A percentile compares a stretch with the other conserved stretches of the same genome.
Evolutionary conservation across 306 rosid species (phyloP).

Genomic region (Echinosophora koreensis): DNA sequence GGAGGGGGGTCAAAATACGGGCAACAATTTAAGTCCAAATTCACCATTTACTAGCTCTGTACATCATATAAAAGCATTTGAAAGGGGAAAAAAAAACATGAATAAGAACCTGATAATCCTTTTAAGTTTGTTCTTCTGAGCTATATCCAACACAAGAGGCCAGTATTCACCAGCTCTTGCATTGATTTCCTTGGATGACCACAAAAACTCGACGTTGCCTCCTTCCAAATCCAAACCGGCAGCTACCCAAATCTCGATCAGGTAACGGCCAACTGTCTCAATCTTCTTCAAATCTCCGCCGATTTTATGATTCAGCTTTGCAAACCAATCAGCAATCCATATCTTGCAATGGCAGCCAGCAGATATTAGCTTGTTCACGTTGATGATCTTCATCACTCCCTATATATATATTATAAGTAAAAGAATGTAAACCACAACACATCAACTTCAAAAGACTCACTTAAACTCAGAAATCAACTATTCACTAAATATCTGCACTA

Average conservation of each 20-base stretch:
- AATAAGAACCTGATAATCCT: slow-evolving; percentile 69
- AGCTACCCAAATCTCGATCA: slow-evolving; percentile 90
- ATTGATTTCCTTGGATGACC: slow-evolving; percentile 87
- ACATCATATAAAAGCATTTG: background rate
- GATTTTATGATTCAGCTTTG: slow-evolving; percentile 86
- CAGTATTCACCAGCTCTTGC: slow-evolving; percentile 76
- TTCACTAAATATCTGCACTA: background rate
- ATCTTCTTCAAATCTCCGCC: slow-evolving; percentile 89
- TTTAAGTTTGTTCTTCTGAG: slow-evolving; percentile 74
- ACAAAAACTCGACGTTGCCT: slow-evolving; percentile 91
- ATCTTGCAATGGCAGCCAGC: slow-evolving; percentile 86
- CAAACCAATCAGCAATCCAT: slow-evolving; percentile 97
- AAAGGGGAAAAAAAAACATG: background rate
- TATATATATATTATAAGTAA: slow-evolving; percentile 31
- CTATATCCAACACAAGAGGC: slow-evolving; percentile 92
- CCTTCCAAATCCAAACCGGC: slow-evolving; percentile 81
- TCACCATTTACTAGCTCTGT: background rate
- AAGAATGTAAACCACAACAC: background rate
- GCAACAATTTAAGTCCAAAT: background rate
- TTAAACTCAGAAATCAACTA: background rate
- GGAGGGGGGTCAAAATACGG: background rate
- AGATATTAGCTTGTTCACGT: slow-evolving; percentile 80
- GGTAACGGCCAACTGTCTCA: slow-evolving; percentile 68
- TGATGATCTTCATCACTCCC: slow-evolving; percentile 86
- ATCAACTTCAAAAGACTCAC: slow-evolving; percentile 8